Evolutionary conservation across 1,284 basidiomycete species (phyloP).

Genomic region (Coriolopsis trogii): DNA sequence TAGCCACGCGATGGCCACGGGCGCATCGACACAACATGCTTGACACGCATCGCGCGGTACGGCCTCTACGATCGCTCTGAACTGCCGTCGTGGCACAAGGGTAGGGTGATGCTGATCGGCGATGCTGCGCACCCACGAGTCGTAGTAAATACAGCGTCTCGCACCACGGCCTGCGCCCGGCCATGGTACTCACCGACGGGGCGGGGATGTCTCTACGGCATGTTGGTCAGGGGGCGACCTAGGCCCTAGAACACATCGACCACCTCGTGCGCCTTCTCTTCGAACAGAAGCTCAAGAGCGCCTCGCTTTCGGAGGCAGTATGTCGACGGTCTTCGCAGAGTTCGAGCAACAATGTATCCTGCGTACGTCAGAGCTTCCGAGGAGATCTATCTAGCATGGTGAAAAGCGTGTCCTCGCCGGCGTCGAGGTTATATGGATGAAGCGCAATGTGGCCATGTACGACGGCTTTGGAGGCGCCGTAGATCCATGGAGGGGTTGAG

Average conservation of each 20-base stretch:
- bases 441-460: constrained; percentile 29
- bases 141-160: too few relatives aligned
- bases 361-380: constrained; percentile 38
- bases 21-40: neutral
- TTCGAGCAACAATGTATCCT: constrained; percentile 37
- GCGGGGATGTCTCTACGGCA: constrained; percentile 39
- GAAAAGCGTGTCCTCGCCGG: constrained; percentile 40
- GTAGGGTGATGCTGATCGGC: constrained; percentile 36
- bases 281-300: constrained; percentile 36
- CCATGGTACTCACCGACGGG: neutral
- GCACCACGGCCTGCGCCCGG: too few relatives aligned
- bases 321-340: constrained; percentile 36
- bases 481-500: neutral
- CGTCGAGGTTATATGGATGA: constrained; percentile 36
- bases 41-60: too few relatives aligned
- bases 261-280: constrained; percentile 41
- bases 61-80: constrained; percentile 51
- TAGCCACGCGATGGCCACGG: neutral
- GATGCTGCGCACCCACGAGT: constrained; percentile 41
- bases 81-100: constrained; percentile 44
- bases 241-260: constrained; percentile 49
- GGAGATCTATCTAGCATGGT: constrained; percentile 40
- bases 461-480: neutral
- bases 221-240: constrained; percentile 53
- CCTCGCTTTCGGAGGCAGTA: constrained; percentile 33